A percentile compares a stretch with the other conserved stretches of the same genome.
Conservation (phyloP, 164 flowering plant genomes). For the Annona squamosa region DNA sequence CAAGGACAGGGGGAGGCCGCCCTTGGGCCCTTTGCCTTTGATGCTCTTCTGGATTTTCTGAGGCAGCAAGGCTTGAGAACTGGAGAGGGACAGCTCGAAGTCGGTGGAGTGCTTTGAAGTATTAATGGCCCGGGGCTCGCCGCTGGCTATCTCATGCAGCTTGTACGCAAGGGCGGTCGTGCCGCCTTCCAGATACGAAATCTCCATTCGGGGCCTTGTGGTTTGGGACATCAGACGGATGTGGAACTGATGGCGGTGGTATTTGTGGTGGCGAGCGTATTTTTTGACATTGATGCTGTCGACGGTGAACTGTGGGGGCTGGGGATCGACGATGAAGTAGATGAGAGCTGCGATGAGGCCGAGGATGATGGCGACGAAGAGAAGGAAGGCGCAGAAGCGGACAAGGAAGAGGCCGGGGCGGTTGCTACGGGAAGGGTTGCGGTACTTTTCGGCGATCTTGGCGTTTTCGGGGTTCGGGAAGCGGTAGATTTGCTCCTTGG, state of each 20-base stretch:
- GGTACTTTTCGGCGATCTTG: conserved; percentile 27
- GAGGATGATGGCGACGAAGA: conserved; percentile 13
- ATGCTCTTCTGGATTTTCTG: conserved; percentile 27
- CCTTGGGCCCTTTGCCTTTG: conserved; percentile 7
- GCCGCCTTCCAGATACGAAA: conserved; percentile 30
- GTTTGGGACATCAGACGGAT: conserved; percentile 24
- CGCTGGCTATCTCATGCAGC: conserved; percentile 26
- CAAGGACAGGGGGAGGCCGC: conserved; percentile 13
- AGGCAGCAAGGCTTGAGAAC: conserved; percentile 20
- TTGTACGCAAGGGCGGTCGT: conserved; percentile 21
- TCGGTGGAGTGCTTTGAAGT: conserved; percentile 10
- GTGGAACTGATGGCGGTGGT: conserved; percentile 7
- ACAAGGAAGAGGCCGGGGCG: conserved; percentile 5
- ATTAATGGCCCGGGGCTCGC: conserved; percentile 18
- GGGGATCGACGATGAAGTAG: conserved; percentile 16
- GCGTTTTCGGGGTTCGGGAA: conserved; percentile 71
- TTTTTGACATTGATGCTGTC: conserved; percentile 13
- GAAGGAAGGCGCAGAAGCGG: conserved; percentile 13
- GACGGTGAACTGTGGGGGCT: conserved; percentile 27
- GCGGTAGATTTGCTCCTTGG: conserved; percentile 65
- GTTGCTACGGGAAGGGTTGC: background rate
- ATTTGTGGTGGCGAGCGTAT: background rate
- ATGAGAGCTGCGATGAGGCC: conserved; percentile 13
- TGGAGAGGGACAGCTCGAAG: conserved; percentile 14
- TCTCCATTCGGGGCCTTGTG: conserved; percentile 20